Evolutionary conservation across 225 moss, liverwort and hornwort species (phyloP).

Genomic region (Asterella californica): DNA sequence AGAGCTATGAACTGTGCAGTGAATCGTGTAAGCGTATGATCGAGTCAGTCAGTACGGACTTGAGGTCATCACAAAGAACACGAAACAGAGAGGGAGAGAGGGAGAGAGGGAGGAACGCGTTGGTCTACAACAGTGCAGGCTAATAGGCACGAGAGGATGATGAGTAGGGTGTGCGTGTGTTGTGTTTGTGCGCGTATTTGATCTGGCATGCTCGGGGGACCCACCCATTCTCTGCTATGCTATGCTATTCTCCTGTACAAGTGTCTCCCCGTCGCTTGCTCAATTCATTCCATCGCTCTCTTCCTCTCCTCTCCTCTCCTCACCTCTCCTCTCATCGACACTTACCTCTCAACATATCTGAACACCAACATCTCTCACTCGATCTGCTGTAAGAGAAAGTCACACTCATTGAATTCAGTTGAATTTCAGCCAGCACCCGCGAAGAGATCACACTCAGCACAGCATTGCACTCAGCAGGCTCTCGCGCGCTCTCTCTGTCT

Average conservation of each 20-base stretch:
- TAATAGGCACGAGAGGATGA: constrained; percentile 23
- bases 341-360: not conserved
- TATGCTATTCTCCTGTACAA: not conserved
- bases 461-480: not conserved
- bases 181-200: constrained; percentile 14
- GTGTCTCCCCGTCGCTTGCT: not conserved
- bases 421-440: not conserved
- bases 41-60: too few relatives aligned
- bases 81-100: not conserved
- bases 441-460: not conserved
- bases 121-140: not conserved
- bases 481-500: not conserved
- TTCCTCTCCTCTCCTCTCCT: not conserved
- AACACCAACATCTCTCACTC: not conserved
- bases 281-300: not conserved
- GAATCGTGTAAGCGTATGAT: too few relatives aligned
- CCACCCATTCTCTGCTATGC: not conserved
- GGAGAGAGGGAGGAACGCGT: constrained; percentile 1
- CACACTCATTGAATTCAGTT: not conserved
- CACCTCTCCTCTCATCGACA: not conserved
- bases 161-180: constrained; percentile 13
- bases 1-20: too few relatives aligned
- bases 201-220: constrained; percentile 16
- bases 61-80: too few relatives aligned
- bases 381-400: not conserved